Percentiles rank a stretch among this genome's conserved stretches.
Evolutionary conservation across 805 yeast genomes (phyloP).

Genomic region (Clavispora vitiphila): DNA sequence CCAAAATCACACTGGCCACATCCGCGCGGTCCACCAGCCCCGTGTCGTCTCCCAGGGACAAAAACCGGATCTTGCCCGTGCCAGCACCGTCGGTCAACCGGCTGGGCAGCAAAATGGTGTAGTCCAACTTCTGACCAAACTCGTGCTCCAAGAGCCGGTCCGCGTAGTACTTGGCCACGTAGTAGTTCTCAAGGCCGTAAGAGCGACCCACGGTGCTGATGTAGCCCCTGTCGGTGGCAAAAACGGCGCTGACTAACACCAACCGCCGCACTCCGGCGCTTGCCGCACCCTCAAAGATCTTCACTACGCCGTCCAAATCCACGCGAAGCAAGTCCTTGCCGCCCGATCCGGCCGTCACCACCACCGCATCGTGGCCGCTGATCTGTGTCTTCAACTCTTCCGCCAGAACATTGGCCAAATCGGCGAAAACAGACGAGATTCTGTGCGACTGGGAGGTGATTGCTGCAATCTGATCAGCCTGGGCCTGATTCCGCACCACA

Average conservation of each 20-base stretch:
- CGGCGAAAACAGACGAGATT: conserved; percentile 31
- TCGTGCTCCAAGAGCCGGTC: conserved; percentile 41
- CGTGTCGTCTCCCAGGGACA: conserved; percentile 16
- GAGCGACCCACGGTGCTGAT: conserved; percentile 37
- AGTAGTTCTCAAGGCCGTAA: conserved; percentile 40
- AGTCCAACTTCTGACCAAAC: conserved; percentile 37
- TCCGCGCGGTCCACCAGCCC: conserved; percentile 45
- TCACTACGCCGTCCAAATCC: conserved; percentile 61
- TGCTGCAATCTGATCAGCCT: conserved; percentile 33
- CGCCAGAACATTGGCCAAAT: conserved; percentile 32
- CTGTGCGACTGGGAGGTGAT: conserved; percentile 27
- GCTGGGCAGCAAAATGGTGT: conserved; percentile 57
- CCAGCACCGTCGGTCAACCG: conserved; percentile 33
- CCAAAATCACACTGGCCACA: conserved; percentile 46
- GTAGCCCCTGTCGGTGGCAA: conserved; percentile 46
- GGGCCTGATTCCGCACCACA: conserved; percentile 44
- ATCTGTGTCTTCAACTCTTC: conserved; percentile 32
- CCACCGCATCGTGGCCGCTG: conserved; percentile 49
- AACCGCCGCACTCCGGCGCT: conserved; percentile 40
- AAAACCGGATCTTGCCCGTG: conserved; percentile 40
- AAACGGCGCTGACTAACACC: conserved; percentile 51
- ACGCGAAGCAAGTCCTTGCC: conserved; percentile 50
- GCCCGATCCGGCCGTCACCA: conserved; percentile 60
- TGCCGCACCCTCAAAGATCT: conserved; percentile 51
- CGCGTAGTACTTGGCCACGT: conserved; percentile 58